phyloP scores from a whole-genome alignment of 441 rosid species.

The Erysimum cheiri region DNA sequence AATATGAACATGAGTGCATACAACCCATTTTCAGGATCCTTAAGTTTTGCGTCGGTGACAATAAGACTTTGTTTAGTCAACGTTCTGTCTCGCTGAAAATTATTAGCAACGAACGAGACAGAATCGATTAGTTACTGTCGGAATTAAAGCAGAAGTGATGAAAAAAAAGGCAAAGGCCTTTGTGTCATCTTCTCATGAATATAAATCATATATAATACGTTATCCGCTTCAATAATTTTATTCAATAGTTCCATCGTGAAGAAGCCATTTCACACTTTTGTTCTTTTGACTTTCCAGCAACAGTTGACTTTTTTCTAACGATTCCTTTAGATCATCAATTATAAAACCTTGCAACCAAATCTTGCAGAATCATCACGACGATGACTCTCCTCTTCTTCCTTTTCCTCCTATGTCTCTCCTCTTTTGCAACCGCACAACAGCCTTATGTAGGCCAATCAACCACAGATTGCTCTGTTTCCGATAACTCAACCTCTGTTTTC shows the following conservation, averaged over 20 bases:
- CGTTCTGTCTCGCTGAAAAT: background rate
- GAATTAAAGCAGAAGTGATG: background rate
- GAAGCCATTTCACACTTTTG: conserved; percentile 10
- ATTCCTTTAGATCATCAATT: background rate
- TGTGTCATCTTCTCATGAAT: background rate
- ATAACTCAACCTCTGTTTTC: conserved; percentile 52
- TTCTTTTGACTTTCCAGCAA: conserved; percentile 28
- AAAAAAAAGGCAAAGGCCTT: background rate
- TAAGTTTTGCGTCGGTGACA: background rate
- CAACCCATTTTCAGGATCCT: background rate
- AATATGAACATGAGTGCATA: background rate
- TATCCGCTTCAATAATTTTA: conserved; percentile 2
- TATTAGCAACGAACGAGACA: conserved; percentile 6
- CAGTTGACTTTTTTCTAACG: conserved; percentile 22
- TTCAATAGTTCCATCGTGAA: background rate
- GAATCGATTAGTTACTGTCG: background rate
- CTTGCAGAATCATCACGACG: conserved; percentile 3
- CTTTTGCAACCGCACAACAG: conserved; percentile 63
- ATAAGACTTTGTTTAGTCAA: background rate
- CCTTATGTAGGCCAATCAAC: conserved; percentile 60
- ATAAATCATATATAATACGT: conserved; percentile 1
- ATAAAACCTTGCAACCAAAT: background rate
- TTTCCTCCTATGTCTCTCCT: conserved; percentile 21
- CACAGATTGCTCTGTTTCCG: conserved; percentile 48
- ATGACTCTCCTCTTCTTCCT: conserved; percentile 34